Percentiles rank a stretch among this genome's conserved stretches.
phyloP scores from a whole-genome alignment of 2,329 filamentous ascomycete species.

The Sporothrix schenckii region DNA sequence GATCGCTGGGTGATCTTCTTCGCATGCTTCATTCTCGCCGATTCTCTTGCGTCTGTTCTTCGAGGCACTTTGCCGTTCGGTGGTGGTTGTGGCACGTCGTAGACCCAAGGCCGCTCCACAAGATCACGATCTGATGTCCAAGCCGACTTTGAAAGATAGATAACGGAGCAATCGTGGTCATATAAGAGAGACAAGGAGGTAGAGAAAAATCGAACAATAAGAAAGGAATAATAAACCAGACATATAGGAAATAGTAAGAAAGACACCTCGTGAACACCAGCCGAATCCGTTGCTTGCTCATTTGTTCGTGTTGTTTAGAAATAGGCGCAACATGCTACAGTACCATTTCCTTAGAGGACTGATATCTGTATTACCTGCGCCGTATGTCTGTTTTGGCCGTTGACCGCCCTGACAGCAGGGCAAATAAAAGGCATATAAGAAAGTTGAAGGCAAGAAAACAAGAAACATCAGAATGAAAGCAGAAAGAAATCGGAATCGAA shows the following conservation, averaged over 20 bases:
- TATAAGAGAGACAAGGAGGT: neutral
- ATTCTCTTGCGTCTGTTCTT: neutral
- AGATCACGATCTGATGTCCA: neutral
- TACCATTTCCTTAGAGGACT: neutral
- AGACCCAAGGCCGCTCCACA: neutral
- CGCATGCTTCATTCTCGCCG: neutral
- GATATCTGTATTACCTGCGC: conserved; percentile 17
- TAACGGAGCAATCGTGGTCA: neutral
- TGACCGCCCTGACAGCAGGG: neutral
- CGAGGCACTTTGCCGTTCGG: neutral
- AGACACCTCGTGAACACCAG: conserved; percentile 30
- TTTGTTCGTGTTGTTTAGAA: conserved; percentile 29
- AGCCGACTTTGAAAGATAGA: neutral
- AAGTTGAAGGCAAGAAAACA: neutral
- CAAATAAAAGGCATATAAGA: conserved; percentile 1
- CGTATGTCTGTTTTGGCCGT: conserved; percentile 8
- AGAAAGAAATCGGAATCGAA: conserved; percentile 21
- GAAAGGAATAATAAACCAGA: conserved; percentile 31
- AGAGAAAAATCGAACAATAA: conserved; percentile 18
- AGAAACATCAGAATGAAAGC: conserved; percentile 3
- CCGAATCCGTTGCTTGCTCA: conserved; percentile 29
- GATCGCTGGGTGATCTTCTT: conserved; percentile 3
- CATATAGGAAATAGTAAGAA: neutral
- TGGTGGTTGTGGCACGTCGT: neutral
- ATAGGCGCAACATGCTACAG: neutral